Base-by-base conservation (phyloP, 1,139 yeast species). In the Debaryomycetaceae sp. region DNA sequence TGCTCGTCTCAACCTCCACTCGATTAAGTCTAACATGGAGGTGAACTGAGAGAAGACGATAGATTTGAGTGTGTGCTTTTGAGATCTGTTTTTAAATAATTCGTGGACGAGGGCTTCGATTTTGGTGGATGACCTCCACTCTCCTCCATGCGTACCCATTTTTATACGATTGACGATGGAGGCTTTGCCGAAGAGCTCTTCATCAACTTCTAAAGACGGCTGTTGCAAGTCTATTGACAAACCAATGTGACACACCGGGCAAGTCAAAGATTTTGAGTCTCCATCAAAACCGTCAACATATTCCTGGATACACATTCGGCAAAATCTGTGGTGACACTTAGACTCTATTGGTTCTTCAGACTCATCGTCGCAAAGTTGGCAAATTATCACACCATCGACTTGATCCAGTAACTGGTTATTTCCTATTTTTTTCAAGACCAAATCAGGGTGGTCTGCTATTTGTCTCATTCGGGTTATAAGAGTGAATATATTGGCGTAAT, bases 21-120 rank as follows among this genome's bases (percentile, higher is more conserved):
- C 98, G 9, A 93, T 91, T 44, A 93, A 71, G 65, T 93, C 99
- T 48, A 93, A 70, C 97, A 93, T 93, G 38, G 96, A 87, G 0
- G 99, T 93, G 63, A 93, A 93, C 63, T 93, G 99, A 0, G 97
- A 90, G 59, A 93, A 93, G 14, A 93, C 99, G 70, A 95, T 93
- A 1, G 96, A 87, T 62, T 95, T 95, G 54, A 93, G 85, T 0
- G 99, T 93, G 53, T 84, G 88, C 24, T 84, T 75, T 59, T 90
- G 96, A 31, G 96, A 87, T 53, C 98, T 75, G 42, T 89, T 72
- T 54, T 85, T 85, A 66, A 89, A 93, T 8, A 95, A 73, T 56
- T 93, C 98, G 61, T 95, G 98, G 14, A 93, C 93, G 36, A 95
- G 70, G 0, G 98, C 99, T 63, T 95, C 99, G 51, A 93, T 93